Evolutionary conservation across 129 eudicot genomes (phyloP).

Genomic region (Flaveria robusta): DNA sequence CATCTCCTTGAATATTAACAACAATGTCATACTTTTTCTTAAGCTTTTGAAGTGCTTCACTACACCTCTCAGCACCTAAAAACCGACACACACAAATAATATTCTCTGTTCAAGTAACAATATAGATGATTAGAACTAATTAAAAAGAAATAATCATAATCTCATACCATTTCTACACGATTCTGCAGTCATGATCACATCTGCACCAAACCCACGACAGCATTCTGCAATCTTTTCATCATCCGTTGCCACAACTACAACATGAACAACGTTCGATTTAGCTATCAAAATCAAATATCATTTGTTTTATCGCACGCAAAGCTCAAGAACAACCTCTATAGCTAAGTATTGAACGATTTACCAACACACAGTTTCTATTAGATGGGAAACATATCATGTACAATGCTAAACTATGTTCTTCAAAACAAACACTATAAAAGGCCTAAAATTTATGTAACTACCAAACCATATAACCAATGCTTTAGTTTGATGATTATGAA

Average conservation of each 20-base stretch:
- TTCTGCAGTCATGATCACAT: constrained; percentile 87
- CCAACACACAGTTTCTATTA: not conserved
- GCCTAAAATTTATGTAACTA: not conserved
- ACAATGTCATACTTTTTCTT: constrained; percentile 78
- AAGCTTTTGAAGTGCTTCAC: constrained; percentile 88
- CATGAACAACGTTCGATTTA: not conserved
- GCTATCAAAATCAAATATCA: not conserved
- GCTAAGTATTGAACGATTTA: not conserved
- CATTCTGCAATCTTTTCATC: constrained; percentile 39
- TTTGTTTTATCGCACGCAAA: not conserved
- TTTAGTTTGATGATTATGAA: not conserved
- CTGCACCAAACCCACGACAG: constrained; percentile 90
- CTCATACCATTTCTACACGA: constrained; percentile 72
- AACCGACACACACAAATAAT: not conserved
- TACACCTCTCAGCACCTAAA: constrained; percentile 90
- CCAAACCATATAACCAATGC: not conserved
- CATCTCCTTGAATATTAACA: constrained; percentile 98
- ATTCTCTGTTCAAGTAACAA: not conserved
- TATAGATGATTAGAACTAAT: not conserved
- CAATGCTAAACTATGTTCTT: not conserved
- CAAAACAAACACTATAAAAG: not conserved
- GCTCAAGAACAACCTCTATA: not conserved
- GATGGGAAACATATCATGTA: too few species aligned
- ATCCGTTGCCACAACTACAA: constrained; percentile 39
- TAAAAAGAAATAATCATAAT: not conserved